Conservation (phyloP, 805 yeast genomes). For the Scheffersomyces lignosus region DNA sequence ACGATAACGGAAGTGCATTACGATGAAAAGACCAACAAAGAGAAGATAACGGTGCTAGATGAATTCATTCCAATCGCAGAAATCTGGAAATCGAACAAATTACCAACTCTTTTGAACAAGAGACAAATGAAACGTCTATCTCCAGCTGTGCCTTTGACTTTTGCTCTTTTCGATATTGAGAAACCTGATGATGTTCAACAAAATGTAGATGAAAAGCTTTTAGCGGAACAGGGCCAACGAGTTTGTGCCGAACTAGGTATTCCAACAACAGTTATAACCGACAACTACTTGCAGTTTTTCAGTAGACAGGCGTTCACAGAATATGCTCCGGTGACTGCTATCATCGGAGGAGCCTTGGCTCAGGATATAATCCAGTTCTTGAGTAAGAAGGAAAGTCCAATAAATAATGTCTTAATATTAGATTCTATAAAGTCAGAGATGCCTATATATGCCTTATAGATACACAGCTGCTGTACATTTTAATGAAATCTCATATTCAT, state of each 20-base stretch:
- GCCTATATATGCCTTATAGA: conserved; percentile 65
- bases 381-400: conserved; percentile 73
- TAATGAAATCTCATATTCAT: too few relatives aligned
- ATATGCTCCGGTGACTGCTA: conserved; percentile 80
- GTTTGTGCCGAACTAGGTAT: conserved; percentile 34
- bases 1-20: conserved; percentile 29
- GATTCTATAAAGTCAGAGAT: conserved; percentile 73
- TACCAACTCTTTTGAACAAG: conserved; percentile 42
- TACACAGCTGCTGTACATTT: too few relatives aligned
- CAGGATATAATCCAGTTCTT: conserved; percentile 87
- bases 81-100: conserved; percentile 33
- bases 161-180: conserved; percentile 54
- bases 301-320: conserved; percentile 58
- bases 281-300: conserved; percentile 42
- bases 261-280: conserved; percentile 46
- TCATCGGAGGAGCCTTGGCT: conserved; percentile 85
- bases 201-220: conserved; percentile 21
- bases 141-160: conserved; percentile 57
- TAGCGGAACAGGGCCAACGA: conserved; percentile 26
- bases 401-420: conserved; percentile 75
- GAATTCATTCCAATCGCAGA: conserved; percentile 35
- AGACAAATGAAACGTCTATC: conserved; percentile 51
- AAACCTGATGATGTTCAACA: conserved; percentile 23
- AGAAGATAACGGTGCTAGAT: conserved; percentile 38
- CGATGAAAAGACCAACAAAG: conserved; percentile 43